Conservation (phyloP, 176 grass and related monocot genomes). For the Avena atlantica region DNA sequence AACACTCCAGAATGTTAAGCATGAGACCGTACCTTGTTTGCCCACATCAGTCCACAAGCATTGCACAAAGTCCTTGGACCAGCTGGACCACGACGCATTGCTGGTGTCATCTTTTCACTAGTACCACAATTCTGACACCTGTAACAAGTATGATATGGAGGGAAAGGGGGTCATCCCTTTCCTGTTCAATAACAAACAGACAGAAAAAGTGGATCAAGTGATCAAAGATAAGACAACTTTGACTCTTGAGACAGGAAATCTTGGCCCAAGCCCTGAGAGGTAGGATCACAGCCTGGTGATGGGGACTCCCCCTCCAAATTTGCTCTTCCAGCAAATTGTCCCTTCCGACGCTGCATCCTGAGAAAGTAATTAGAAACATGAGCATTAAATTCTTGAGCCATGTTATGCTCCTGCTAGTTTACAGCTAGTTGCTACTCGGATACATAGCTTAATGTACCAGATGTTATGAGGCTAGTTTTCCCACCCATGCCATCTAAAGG, state of each 20-base stretch:
- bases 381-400: conserved; percentile 16
- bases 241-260: conserved; percentile 70
- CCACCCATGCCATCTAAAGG: not conserved
- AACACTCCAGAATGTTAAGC: conserved; percentile 7
- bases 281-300: conserved; percentile 59
- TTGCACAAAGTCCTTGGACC: conserved; percentile 95
- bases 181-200: conserved; percentile 44
- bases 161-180: conserved; percentile 9
- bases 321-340: conserved; percentile 86
- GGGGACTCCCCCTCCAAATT: conserved; percentile 58
- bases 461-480: not conserved
- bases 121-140: conserved; percentile 94
- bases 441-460: conserved; percentile 7
- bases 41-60: conserved; percentile 96
- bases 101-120: conserved; percentile 82
- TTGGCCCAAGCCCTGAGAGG: conserved; percentile 41
- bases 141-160: conserved; percentile 32
- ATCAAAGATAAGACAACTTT: conserved; percentile 61
- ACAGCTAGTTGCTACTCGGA: conserved; percentile 18
- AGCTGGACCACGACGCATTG: conserved; percentile 93
- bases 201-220: conserved; percentile 32
- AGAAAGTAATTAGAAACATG: conserved; percentile 42
- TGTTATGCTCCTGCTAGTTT: not conserved
- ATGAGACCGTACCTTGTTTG: conserved; percentile 68
- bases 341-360: conserved; percentile 88